These are phyloP conservation scores for Fusarium drepaniforme DNA, from an alignment of 2,329 filamentous ascomycete species.

Conservation along the genomic window DNA sequence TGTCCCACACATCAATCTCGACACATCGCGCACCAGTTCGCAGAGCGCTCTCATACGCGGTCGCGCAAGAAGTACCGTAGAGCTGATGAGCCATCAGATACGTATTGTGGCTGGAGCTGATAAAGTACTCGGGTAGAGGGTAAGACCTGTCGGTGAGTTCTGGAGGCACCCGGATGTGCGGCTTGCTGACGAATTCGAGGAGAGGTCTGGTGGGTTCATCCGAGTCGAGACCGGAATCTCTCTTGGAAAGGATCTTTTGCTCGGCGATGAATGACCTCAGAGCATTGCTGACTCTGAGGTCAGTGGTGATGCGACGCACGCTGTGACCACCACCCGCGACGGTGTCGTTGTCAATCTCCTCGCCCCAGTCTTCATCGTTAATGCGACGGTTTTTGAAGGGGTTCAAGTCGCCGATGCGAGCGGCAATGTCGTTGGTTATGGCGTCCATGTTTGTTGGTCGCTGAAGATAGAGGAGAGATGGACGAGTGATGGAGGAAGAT, in stretches of 20 bases:
- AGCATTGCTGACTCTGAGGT: conserved; percentile 70
- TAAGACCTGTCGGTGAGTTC: conserved; percentile 68
- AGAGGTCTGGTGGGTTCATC: conserved; percentile 59
- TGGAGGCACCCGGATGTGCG: conserved; percentile 68
- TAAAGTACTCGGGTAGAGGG: conserved; percentile 76
- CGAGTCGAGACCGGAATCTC: conserved; percentile 60
- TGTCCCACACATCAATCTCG: conserved; percentile 81
- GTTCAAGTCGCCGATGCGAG: conserved; percentile 47
- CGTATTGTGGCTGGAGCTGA: conserved; percentile 81
- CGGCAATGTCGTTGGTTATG: conserved; percentile 44
- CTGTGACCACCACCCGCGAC: conserved; percentile 72
- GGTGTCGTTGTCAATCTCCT: conserved; percentile 51
- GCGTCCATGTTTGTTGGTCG: not conserved
- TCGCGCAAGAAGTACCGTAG: conserved; percentile 71
- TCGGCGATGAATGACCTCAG: conserved; percentile 67
- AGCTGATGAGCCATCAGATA: conserved; percentile 79
- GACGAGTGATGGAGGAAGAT: conserved; percentile 22
- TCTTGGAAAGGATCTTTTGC: conserved; percentile 61
- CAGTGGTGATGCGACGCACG: conserved; percentile 61
- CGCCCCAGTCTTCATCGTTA: conserved; percentile 52
- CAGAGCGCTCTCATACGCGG: conserved; percentile 73
- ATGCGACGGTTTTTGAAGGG: conserved; percentile 45
- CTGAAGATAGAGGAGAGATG: conserved; percentile 14
- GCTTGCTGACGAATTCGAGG: conserved; percentile 64
- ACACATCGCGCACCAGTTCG: conserved; percentile 75